Percentiles rank a stretch among this genome's conserved stretches.
These are phyloP conservation scores for Magnusiomyces tetraspermus DNA, from an alignment of 1,139 yeast genomes.

Conservation along the genomic window DNA sequence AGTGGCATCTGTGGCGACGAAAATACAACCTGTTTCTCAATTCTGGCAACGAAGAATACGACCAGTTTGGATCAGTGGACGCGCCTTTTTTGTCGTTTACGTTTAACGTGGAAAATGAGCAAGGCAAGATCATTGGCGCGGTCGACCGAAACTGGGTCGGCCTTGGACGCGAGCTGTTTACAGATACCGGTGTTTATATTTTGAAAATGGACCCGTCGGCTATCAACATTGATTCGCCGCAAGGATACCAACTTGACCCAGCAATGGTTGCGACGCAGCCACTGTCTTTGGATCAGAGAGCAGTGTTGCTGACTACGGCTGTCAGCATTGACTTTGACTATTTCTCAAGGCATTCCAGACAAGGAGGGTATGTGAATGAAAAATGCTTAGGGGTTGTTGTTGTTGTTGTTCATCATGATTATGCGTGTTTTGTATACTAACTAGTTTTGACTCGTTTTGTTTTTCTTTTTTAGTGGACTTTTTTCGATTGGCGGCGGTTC, in stretches of 20 bases:
- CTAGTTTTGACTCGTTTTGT: background rate
- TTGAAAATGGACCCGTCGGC: slow-evolving; percentile 71
- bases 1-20: slow-evolving; percentile 93
- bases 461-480: background rate
- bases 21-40: slow-evolving; percentile 59
- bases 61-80: slow-evolving; percentile 77
- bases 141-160: slow-evolving; percentile 96
- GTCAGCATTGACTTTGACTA: slow-evolving; percentile 91
- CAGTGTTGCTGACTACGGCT: slow-evolving; percentile 76
- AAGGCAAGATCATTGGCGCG: slow-evolving; percentile 54
- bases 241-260: slow-evolving; percentile 13
- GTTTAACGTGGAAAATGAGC: slow-evolving; percentile 60
- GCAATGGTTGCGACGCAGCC: slow-evolving; percentile 32
- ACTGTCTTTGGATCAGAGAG: slow-evolving; percentile 70
- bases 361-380: slow-evolving; percentile 33
- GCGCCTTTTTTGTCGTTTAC: slow-evolving; percentile 81
- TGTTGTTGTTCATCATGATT: background rate
- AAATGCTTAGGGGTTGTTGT: background rate
- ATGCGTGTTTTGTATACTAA: background rate
- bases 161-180: slow-evolving; percentile 78
- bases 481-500: slow-evolving; percentile 4
- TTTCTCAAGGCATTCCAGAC: slow-evolving; percentile 76
- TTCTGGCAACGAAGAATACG: slow-evolving; percentile 35
- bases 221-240: slow-evolving; percentile 32
- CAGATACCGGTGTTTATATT: slow-evolving; percentile 89